phyloP scores from a whole-genome alignment of 1,139 yeast genomes.

The Candida smagusa region DNA sequence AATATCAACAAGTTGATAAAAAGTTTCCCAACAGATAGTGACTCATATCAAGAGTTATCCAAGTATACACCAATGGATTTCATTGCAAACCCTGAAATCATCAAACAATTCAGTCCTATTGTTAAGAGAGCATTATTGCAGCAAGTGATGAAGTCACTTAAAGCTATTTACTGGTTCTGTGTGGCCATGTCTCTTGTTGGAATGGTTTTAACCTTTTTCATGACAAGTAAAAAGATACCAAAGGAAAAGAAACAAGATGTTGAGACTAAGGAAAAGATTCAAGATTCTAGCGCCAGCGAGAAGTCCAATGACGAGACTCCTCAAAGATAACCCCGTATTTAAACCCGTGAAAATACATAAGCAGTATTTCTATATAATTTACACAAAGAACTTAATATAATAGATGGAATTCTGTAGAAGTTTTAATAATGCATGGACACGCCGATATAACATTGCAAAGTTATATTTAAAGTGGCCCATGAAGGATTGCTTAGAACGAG shows the following conservation, averaged over 20 bases:
- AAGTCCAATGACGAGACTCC: no score
- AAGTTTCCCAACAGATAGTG: conserved; percentile 13
- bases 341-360: no score
- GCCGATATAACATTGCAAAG: no score
- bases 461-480: no score
- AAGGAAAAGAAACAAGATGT: conserved; percentile 4
- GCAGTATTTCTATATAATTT: no score
- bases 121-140: conserved; percentile 21
- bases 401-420: no score
- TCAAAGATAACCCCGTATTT: no score
- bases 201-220: conserved; percentile 21
- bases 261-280: no score
- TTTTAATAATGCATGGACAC: no score
- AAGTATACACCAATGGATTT: conserved; percentile 17
- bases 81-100: conserved; percentile 27
- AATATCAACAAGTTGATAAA: conserved; percentile 18
- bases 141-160: conserved; percentile 35
- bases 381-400: no score
- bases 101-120: conserved; percentile 22
- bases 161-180: conserved; percentile 38
- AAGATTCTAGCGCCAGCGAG: no score
- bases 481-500: no score
- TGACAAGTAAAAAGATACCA: conserved; percentile 19
- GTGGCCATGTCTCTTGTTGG: conserved; percentile 33
- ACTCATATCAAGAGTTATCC: conserved; percentile 14